Conservation (phyloP, 352 stramenopile genomes). For the Pythium coloratum region DNA sequence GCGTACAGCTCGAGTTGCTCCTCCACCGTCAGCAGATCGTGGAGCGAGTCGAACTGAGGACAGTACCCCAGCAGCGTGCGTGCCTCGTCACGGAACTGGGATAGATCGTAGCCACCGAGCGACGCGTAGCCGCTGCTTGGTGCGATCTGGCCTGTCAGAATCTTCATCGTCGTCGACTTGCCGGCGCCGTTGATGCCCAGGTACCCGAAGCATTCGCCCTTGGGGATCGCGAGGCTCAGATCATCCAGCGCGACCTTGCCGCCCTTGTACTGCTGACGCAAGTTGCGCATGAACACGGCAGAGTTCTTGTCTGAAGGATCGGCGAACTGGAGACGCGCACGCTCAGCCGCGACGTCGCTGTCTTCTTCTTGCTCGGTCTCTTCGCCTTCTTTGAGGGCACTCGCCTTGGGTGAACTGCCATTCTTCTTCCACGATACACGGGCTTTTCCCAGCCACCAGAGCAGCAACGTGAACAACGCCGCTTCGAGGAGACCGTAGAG, state of each 20-base stretch:
- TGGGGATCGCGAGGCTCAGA: slow-evolving; percentile 59
- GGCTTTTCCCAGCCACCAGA: too few species aligned
- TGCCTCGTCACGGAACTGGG: slow-evolving; percentile 22
- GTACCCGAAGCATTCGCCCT: slow-evolving; percentile 80
- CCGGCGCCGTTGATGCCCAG: slow-evolving; percentile 90
- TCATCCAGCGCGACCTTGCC: slow-evolving; percentile 68
- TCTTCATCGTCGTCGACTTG: slow-evolving; percentile 83
- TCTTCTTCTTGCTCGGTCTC: slow-evolving; percentile 13
- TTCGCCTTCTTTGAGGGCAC: slow-evolving; percentile 17
- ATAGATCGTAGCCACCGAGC: slow-evolving; percentile 33
- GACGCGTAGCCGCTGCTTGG: slow-evolving; percentile 32
- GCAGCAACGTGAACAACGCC: slow-evolving; percentile 32
- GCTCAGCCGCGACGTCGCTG: too few species aligned
- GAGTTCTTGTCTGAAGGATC: too few species aligned
- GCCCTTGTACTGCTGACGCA: slow-evolving; percentile 38
- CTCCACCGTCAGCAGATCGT: slow-evolving; percentile 80
- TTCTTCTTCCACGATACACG: too few species aligned
- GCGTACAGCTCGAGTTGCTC: slow-evolving; percentile 87
- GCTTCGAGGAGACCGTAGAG: slow-evolving; percentile 49
- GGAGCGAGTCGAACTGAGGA: slow-evolving; percentile 88
- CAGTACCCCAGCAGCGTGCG: slow-evolving; percentile 67
- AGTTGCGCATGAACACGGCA: slow-evolving; percentile 40
- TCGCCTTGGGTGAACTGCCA: too few species aligned
- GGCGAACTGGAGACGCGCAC: too few species aligned
- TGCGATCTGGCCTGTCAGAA: slow-evolving; percentile 54